Evolutionary conservation across 495 filamentous ascomycete genomes (phyloP).

Genomic region (Penicillium diatomitis): DNA sequence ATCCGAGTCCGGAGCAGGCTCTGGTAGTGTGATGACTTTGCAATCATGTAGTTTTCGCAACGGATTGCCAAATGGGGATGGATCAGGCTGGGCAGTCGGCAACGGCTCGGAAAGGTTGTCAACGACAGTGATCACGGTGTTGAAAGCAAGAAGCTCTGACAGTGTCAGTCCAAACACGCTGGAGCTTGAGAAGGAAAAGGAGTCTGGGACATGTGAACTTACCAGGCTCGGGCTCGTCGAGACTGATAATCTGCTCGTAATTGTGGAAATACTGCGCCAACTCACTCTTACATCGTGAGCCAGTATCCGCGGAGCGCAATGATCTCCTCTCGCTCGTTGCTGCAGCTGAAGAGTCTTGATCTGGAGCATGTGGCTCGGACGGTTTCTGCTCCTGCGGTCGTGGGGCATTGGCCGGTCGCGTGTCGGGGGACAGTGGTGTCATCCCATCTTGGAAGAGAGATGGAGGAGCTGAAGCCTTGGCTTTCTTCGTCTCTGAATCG

Average conservation of each 20-base stretch:
- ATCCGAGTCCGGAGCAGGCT: not conserved
- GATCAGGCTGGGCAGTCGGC: constrained; percentile 7
- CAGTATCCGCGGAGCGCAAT: constrained; percentile 42
- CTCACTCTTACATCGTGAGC: constrained; percentile 70
- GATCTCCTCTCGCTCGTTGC: constrained; percentile 30
- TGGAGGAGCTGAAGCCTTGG: constrained; percentile 1
- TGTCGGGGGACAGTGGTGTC: not conserved
- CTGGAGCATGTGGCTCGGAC: constrained; percentile 3
- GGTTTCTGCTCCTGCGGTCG: constrained; percentile 1
- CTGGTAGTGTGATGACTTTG: constrained; percentile 21
- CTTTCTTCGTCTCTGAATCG: constrained; percentile 2
- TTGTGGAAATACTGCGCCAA: constrained; percentile 80
- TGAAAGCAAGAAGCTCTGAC: constrained; percentile 34
- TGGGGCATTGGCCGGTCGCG: not conserved
- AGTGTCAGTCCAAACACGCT: constrained; percentile 1
- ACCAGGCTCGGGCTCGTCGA: constrained; percentile 70
- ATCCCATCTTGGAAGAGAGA: not conserved
- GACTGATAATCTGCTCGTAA: constrained; percentile 82
- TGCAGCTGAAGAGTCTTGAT: constrained; percentile 1
- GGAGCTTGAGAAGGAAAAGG: not conserved
- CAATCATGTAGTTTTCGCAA: constrained; percentile 30
- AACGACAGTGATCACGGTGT: constrained; percentile 36
- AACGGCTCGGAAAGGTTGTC: constrained; percentile 34
- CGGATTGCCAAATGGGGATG: constrained; percentile 31
- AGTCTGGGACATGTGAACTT: constrained; percentile 16